phyloP scores from a whole-genome alignment of 2,329 filamentous ascomycete species.

The Talaromyces sp. region DNA sequence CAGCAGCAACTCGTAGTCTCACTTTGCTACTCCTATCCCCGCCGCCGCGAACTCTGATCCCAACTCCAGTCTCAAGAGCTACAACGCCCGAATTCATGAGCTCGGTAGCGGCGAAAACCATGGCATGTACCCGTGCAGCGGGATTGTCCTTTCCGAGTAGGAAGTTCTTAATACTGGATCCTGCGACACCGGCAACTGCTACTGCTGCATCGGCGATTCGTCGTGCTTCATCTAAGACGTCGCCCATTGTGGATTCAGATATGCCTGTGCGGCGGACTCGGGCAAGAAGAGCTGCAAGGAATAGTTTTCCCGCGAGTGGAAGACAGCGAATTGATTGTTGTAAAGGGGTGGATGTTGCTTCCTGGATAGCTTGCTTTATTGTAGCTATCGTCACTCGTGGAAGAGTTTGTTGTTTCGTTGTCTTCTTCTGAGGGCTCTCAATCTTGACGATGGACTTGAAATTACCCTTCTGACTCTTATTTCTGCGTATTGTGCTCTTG shows the following conservation, averaged over 20 bases:
- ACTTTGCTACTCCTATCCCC: conserved; percentile 86
- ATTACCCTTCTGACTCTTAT: conserved; percentile 18
- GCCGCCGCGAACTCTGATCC: conserved; percentile 38
- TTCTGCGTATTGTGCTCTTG: conserved; percentile 34
- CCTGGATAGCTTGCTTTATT: conserved; percentile 88
- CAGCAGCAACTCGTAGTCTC: conserved; percentile 77
- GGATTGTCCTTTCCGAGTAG: conserved; percentile 45
- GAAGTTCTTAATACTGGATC: conserved; percentile 54
- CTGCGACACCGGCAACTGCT: conserved; percentile 49
- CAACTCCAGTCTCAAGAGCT: conserved; percentile 59
- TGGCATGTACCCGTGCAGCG: conserved; percentile 48
- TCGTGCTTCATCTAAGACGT: conserved; percentile 81
- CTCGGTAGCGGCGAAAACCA: conserved; percentile 72
- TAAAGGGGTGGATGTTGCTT: conserved; percentile 86
- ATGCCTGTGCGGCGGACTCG: conserved; percentile 77
- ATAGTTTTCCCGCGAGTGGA: conserved; percentile 74
- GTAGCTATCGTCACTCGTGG: conserved; percentile 82
- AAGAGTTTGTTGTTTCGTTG: conserved; percentile 5
- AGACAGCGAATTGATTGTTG: conserved; percentile 82
- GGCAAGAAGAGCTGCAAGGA: conserved; percentile 75
- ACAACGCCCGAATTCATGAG: conserved; percentile 83
- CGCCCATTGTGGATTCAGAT: conserved; percentile 79
- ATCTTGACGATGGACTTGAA: conserved; percentile 13
- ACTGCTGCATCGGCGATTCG: conserved; percentile 51
- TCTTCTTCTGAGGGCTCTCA: conserved; percentile 14